phyloP scores from a whole-genome alignment of 2,329 filamentous ascomycete genomes.

The Trichoderma pleuroti region DNA sequence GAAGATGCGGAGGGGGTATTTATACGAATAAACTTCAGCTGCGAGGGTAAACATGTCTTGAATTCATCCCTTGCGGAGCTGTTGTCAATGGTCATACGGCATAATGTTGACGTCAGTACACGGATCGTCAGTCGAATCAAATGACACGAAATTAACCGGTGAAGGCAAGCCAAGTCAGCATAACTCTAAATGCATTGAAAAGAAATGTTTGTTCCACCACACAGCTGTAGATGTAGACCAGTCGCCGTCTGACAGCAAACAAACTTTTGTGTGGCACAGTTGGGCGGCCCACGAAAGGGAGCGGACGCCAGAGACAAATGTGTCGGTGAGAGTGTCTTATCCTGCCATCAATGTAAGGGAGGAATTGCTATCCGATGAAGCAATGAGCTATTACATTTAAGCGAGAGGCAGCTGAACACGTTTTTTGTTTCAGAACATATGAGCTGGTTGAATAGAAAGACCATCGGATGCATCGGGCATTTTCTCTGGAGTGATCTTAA shows the following conservation, averaged over 20 bases:
- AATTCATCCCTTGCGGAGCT: neutral
- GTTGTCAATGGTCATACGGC: neutral
- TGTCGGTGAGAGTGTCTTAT: neutral
- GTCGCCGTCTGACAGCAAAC: neutral
- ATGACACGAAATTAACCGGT: neutral
- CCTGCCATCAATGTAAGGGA: neutral
- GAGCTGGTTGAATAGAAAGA: neutral
- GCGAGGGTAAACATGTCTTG: neutral
- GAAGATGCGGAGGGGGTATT: neutral
- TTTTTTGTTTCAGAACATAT: neutral
- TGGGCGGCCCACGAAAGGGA: neutral
- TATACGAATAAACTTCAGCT: neutral
- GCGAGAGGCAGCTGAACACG: neutral
- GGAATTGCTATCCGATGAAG: neutral
- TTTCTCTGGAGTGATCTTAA: neutral
- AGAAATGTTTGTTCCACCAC: neutral
- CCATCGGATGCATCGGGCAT: neutral
- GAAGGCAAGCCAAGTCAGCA: neutral
- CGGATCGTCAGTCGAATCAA: neutral
- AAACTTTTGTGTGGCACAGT: neutral
- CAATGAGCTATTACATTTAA: neutral
- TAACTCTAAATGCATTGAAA: neutral
- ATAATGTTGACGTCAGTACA: neutral
- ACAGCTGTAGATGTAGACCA: neutral
- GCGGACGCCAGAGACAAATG: neutral